Evolutionary conservation across 139 green algal species (phyloP), one percentile per base, ranked within the genome.

Genomic region (Picochlorum costavermella): DNA sequence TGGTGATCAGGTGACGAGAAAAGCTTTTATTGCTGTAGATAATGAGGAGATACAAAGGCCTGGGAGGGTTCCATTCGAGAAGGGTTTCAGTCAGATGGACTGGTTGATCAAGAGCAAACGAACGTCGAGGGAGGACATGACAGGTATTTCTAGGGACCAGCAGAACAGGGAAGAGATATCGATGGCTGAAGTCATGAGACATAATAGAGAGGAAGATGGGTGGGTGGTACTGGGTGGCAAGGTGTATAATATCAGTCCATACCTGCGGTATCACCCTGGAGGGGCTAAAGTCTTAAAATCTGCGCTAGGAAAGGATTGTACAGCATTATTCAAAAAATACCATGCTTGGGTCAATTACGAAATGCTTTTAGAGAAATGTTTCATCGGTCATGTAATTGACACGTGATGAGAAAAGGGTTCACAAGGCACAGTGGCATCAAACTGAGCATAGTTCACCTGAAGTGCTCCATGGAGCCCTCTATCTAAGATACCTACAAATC

Each of bases 301-400:
- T 49, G 75, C 78, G 0, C 77, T 84, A 8, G 94, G 94, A 26
- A 87, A 73, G 58, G 94, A 99, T 61, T 79, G 67, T 58, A 97
- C 90, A 0, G 69, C 75, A 0, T 73, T 97, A 13, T 98, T 98
- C 66, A 76, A 87, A 30, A 94, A 94, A 68, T 96, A 95, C 67
- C 90, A 97, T 66, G 65, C 81, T n/a, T 96, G 84, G 83, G 90
- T 97, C 2, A 95, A 97, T 72, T 65, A 71, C 4, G 80, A 92
- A 25, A 87, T 86, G 20, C 64, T 97, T 61, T 65, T 97, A 59
- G 72, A 83, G 16, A 81, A 82, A 65, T 95, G 86, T 75, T 50
- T 86, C 30, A 57, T 96, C 16, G 90, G 90, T 37, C 13, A 66
- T n/a, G 20, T 16, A 45, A 59, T 23, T 33, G n/a, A 59, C 3